Evolutionary conservation across 1,284 basidiomycete species (phyloP).

Genomic region (Ustilago shanxiensis): DNA sequence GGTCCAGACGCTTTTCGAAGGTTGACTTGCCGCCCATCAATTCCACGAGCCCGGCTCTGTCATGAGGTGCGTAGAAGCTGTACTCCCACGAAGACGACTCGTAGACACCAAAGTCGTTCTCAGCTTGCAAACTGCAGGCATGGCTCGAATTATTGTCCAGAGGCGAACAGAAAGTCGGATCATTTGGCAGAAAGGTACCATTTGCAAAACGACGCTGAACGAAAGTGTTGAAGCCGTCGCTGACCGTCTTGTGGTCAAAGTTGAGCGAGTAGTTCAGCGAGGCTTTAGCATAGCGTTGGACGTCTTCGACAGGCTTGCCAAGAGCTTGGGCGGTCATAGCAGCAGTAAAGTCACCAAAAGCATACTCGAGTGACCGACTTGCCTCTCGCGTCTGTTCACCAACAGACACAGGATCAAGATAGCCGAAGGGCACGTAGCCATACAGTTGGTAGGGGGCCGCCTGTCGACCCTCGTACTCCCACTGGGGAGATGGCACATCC

Average conservation of each 20-base stretch:
- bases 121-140: constrained; percentile 55
- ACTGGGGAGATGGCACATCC: constrained; percentile 70
- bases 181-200: constrained; percentile 48
- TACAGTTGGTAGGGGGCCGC: constrained; percentile 49
- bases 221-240: constrained; percentile 53
- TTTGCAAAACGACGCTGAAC: constrained; percentile 57
- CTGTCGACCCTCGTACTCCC: constrained; percentile 60
- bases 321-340: constrained; percentile 51
- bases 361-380: constrained; percentile 67
- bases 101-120: constrained; percentile 59
- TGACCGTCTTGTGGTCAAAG: constrained; percentile 45
- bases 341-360: constrained; percentile 73
- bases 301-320: constrained; percentile 30
- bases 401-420: constrained; percentile 52
- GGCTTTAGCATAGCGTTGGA: constrained; percentile 30
- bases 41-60: constrained; percentile 55
- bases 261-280: constrained; percentile 60
- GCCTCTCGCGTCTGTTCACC: constrained; percentile 62
- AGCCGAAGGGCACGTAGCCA: constrained; percentile 59
- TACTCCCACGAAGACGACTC: constrained; percentile 62
- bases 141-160: constrained; percentile 44
- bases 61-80: constrained; percentile 60
- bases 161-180: constrained; percentile 60
- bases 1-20: constrained; percentile 58
- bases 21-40: constrained; percentile 48